Evolutionary conservation across 2,329 filamentous ascomycete species (phyloP).

Genomic region (Pseudogymnoascus sp.): DNA sequence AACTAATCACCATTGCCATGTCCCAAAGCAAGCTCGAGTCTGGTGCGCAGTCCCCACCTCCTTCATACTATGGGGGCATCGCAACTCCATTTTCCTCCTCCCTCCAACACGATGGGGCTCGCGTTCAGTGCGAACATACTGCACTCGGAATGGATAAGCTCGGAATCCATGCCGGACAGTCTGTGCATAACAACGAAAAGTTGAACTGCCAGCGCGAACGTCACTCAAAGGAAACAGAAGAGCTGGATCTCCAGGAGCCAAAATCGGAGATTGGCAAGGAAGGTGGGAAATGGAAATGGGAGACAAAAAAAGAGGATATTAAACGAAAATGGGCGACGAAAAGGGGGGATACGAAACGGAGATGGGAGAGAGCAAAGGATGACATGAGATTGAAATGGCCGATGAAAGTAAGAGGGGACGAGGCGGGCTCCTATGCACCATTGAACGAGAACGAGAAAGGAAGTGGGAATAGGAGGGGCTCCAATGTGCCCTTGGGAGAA

Average conservation of each 20-base stretch:
- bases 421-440: background rate
- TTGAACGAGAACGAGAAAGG: background rate
- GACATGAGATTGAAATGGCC: background rate
- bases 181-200: background rate
- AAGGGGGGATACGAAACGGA: background rate
- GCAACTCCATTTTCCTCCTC: background rate
- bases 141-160: background rate
- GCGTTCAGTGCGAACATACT: background rate
- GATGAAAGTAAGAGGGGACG: background rate
- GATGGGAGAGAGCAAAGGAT: background rate
- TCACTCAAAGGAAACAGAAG: background rate
- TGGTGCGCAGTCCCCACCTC: background rate
- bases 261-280: background rate
- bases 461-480: background rate
- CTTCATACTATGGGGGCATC: background rate
- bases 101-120: background rate
- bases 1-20: background rate
- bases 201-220: background rate
- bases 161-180: background rate
- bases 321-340: background rate
- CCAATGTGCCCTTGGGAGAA: background rate
- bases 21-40: background rate
- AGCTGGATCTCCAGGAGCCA: background rate
- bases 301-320: background rate
- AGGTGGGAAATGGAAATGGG: background rate